A percentile compares a stretch with the other conserved stretches of the same genome.
Conservation (phyloP, 2,329 filamentous ascomycete species). For the Xylariaceae sp. region DNA sequence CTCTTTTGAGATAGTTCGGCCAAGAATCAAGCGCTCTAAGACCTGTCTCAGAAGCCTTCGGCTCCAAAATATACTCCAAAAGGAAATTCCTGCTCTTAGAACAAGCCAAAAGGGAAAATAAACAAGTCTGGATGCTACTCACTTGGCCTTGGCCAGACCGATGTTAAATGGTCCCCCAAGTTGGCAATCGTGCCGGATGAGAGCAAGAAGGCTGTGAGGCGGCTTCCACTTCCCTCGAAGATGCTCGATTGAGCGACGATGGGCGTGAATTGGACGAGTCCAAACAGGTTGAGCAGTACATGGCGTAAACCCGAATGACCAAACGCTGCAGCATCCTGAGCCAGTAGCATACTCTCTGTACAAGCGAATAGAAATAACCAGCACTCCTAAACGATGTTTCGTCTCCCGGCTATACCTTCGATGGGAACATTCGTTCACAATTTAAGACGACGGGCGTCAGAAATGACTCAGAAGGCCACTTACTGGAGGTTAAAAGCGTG, state of each 20-base stretch:
- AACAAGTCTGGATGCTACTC: neutral
- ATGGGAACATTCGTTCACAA: too few relatives aligned
- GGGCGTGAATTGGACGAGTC: constrained; percentile 20
- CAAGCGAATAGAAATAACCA: neutral
- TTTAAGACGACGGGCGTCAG: too few relatives aligned
- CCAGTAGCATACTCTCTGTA: neutral
- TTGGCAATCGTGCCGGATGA: constrained; percentile 30
- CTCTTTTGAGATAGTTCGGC: too few relatives aligned
- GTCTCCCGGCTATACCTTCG: too few relatives aligned
- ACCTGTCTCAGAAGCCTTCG: too few relatives aligned
- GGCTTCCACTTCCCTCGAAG: constrained; percentile 26
- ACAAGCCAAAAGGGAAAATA: neutral
- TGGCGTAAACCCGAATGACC: constrained; percentile 27
- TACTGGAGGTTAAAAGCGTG: constrained; percentile 30
- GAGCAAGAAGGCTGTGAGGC: constrained; percentile 36
- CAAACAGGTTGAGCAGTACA: constrained; percentile 28
- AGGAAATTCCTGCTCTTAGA: too few relatives aligned
- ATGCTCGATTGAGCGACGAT: constrained; percentile 8
- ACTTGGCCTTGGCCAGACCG: constrained; percentile 17
- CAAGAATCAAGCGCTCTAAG: too few relatives aligned
- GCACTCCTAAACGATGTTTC: too few relatives aligned
- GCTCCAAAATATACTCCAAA: too few relatives aligned
- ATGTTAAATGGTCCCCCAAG: constrained; percentile 26
- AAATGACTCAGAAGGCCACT: neutral
- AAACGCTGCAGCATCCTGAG: constrained; percentile 18